Percentiles rank a stretch among this genome's conserved stretches.
Evolutionary conservation across 2,329 filamentous ascomycete genomes (phyloP).

Genomic region (Thermothelomyces thermophilus): DNA sequence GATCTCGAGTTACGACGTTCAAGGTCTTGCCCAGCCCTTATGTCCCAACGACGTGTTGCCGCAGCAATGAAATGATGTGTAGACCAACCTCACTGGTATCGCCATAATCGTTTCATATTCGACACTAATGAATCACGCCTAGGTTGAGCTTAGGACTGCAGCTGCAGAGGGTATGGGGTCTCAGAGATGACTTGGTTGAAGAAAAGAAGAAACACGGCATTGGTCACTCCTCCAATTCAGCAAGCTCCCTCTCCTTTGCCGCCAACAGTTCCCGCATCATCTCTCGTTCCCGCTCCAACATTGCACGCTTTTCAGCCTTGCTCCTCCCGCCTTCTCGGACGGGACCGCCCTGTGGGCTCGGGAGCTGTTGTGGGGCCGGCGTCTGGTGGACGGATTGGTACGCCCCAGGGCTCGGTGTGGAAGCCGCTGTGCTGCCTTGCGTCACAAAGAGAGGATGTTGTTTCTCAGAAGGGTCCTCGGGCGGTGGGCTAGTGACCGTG

Average conservation of each 20-base stretch:
- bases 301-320: conserved; percentile 57
- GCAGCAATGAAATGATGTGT: too few species aligned
- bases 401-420: conserved; percentile 36
- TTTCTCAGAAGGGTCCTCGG: conserved; percentile 28
- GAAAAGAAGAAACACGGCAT: too few species aligned
- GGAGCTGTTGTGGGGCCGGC: conserved; percentile 22
- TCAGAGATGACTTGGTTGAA: too few species aligned
- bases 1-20: too few species aligned
- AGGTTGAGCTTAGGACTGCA: too few species aligned
- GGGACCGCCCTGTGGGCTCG: conserved; percentile 22
- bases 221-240: conserved; percentile 39
- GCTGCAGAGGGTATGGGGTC: too few species aligned
- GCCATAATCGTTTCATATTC: too few species aligned
- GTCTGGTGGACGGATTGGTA: conserved; percentile 28
- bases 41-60: too few species aligned
- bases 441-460: conserved; percentile 39
- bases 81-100: too few species aligned
- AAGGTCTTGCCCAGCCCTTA: too few species aligned
- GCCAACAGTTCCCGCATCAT: conserved; percentile 66
- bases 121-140: too few species aligned
- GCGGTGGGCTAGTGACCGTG: conserved; percentile 27
- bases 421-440: conserved; percentile 36
- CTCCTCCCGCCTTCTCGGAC: conserved; percentile 41
- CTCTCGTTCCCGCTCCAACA: conserved; percentile 66
- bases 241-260: conserved; percentile 68